Conservation (phyloP, 2,329 filamentous ascomycete species). For the Alternaria sp. region DNA sequence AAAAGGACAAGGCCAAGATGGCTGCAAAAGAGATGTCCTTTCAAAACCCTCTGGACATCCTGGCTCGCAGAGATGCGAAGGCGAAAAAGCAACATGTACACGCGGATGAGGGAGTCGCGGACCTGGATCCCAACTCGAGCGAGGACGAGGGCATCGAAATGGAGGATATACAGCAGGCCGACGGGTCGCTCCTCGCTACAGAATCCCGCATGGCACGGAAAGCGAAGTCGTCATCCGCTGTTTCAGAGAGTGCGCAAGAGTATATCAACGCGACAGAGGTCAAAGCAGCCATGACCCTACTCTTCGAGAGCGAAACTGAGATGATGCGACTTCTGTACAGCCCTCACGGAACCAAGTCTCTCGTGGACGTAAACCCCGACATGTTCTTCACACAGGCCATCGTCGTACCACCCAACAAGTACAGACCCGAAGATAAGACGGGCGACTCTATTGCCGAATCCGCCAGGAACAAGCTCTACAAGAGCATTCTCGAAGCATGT, state of each 20-base stretch:
- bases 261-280: constrained; percentile 87
- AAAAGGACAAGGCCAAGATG: constrained; percentile 81
- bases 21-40: constrained; percentile 69
- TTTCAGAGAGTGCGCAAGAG: constrained; percentile 60
- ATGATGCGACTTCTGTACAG: constrained; percentile 85
- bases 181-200: constrained; percentile 61
- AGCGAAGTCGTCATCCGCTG: constrained; percentile 47
- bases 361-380: constrained; percentile 68
- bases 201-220: constrained; percentile 50
- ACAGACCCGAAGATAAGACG: constrained; percentile 82
- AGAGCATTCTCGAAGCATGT: constrained; percentile 78
- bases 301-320: constrained; percentile 89
- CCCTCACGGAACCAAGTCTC: constrained; percentile 69
- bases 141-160: constrained; percentile 50
- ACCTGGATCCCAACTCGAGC: constrained; percentile 58
- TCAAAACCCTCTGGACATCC: constrained; percentile 71
- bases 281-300: constrained; percentile 73
- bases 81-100: constrained; percentile 54
- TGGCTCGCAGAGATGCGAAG: constrained; percentile 56
- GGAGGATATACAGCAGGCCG: constrained; percentile 40
- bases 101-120: constrained; percentile 73
- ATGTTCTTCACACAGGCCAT: constrained; percentile 94
- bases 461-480: constrained; percentile 87
- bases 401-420: constrained; percentile 90
- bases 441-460: constrained; percentile 86